Evolutionary conservation across 345 rosid species (phyloP).

Genomic region (Rhodamnia rubescens): DNA sequence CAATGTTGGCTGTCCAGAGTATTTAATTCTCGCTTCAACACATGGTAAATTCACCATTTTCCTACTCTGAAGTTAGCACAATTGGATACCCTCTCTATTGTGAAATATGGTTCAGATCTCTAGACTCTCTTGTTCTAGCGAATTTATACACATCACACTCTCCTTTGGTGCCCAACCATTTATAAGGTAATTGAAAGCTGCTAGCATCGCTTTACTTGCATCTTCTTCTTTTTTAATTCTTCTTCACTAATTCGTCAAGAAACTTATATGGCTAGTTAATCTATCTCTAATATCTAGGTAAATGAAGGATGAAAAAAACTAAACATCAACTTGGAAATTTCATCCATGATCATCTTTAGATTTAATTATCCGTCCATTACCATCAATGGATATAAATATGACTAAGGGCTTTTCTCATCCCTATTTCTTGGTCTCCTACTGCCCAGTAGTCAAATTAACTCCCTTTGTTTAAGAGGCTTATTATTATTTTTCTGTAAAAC

Average conservation of each 20-base stretch:
- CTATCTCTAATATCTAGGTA: not conserved
- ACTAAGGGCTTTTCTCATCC: not conserved
- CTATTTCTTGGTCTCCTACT: not conserved
- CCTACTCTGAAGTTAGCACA: not conserved
- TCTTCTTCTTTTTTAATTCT: not conserved
- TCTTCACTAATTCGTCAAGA: not conserved
- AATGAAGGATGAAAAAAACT: not conserved
- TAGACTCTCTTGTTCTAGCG: not conserved
- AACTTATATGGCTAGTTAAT: not conserved
- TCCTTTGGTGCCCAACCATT: not conserved
- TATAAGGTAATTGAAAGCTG: not conserved
- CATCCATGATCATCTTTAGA: not conserved
- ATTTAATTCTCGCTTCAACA: not conserved
- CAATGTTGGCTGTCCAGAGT: not conserved
- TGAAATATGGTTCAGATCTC: not conserved
- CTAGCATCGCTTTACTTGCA: not conserved
- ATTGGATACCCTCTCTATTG: not conserved
- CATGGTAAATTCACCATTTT: not conserved
- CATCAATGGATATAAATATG: not conserved
- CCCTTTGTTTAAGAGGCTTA: not conserved
- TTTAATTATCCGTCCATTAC: not conserved
- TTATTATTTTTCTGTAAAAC: not conserved
- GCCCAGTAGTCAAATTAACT: not conserved
- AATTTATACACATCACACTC: not conserved
- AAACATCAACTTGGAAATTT: not conserved